Evolutionary conservation across 345 rosid genomes (phyloP), one percentile per base, ranked within the genome.

Genomic region (Odontarrhena argentea): DNA sequence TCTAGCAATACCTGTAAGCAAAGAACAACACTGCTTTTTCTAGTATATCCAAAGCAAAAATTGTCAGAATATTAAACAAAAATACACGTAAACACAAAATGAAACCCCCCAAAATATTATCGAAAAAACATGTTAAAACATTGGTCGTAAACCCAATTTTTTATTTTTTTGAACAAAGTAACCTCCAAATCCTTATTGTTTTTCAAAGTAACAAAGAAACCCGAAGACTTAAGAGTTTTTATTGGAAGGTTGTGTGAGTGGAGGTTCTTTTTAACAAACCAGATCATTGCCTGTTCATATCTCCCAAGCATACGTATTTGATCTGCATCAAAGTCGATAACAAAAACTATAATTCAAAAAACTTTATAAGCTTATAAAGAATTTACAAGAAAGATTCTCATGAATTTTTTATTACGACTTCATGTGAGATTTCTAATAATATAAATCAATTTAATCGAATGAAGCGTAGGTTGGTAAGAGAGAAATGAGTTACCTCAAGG

Each of bases 271-370:
- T 14, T 6, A 25, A 44, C 65, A 49, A 35, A 57, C 64, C 72
- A 45, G 59, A 44, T 83, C 81, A 84, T 26, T 76, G 77, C 69
- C 85, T 77, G 76, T 79, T 88, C 97, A 93, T 86, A 68, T 87
- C 88, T 44, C 96, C 99, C 65, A 91, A 52, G 87, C 97, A 91
- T 38, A 94, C 71, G 63, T 91, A 87, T 68, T 88, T 91, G 57
- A 83, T 51, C 97, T 90, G 95, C 75, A 63, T 45, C 55, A 35
- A 68, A 58, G 42, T 63, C 58, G 54, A 25, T 14, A 55, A 9
- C 48, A 9, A 25, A 34, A 69, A 41, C 6, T 38, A 38, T 34
- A 24, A 44, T 53, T 70, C 11, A 37, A 34, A 61, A 10, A 22
- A 25, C 26, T 61, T 62, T 34, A 37, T 13, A 38, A 18, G 22